Base-by-base conservation (phyloP, 208 protist genomes). In the Acanthamoeba culbertsoni region DNA sequence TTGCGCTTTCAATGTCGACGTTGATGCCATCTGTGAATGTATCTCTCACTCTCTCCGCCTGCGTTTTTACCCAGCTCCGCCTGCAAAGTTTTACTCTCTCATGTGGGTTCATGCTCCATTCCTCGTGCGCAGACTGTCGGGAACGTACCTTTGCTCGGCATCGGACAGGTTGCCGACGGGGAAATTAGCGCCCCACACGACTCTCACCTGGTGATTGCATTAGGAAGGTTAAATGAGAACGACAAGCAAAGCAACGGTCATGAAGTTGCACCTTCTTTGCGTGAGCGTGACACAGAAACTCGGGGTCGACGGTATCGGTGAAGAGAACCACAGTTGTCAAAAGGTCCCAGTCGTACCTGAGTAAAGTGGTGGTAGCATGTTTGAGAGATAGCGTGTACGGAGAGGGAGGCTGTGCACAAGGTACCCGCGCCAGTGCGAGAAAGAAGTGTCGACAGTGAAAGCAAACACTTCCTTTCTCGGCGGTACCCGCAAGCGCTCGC, bases 211-310 rank as follows among this genome's bases (percentile, higher is more conserved):
- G 20, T 33, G 18, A 77, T 31, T 43, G 79, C 45, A 43, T 10
- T 7, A 16, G 59, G 10, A 16, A 6, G 7, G n/a, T 7, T 5
- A 1, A 33, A 68, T 68, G 59, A 68, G 53, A 23, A 31, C 8
- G 23, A 86, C 8, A 57, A 43, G 73, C 28, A 35, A 37, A 43
- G 28, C 45, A 31, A 33, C 3, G 77, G 40, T 6, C 7, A 5
- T 48, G 45, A 86, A 45, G 45, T 48, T 26, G 45, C 14, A 65
- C 59, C 51, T 71, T 71, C 40, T 71, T 91, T 35, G 88, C 2
- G 51, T 93, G 88, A 16, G 88, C 88, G 31, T 93, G 65, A 62
- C 88, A 93, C 20, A 93, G 37, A 7, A 93, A 62, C 62, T 93
- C 63, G 40, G 62, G 62, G 31, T 93, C n/a, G n/a, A 73, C 28